phyloP scores from a whole-genome alignment of 805 yeast species.

The Starmerella ratchasimensis region DNA sequence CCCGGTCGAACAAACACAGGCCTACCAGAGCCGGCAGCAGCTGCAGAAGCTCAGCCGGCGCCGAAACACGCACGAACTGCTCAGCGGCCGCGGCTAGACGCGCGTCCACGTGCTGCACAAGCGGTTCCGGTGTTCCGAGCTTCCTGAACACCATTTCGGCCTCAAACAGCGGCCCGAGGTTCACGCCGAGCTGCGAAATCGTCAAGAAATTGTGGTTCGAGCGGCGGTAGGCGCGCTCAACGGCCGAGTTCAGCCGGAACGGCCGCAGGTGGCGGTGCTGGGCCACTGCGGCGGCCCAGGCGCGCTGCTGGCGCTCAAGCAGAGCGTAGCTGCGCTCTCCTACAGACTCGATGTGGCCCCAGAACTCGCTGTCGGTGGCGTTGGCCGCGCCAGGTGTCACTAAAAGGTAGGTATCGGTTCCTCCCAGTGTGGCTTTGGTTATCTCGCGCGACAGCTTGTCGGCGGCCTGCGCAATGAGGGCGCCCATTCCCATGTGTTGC shows the following conservation, averaged over 20 bases:
- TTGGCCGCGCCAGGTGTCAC: too few species aligned
- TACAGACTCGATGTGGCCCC: conserved; percentile 32
- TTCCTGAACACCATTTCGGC: conserved; percentile 69
- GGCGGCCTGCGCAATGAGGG: conserved; percentile 57
- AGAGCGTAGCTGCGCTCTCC: conserved; percentile 46
- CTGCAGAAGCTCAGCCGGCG: conserved; percentile 24
- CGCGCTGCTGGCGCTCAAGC: conserved; percentile 40
- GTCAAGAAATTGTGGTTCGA: conserved; percentile 35
- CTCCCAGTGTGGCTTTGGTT: conserved; percentile 47
- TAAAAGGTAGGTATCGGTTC: not conserved
- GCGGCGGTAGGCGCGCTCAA: conserved; percentile 64
- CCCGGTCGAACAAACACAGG: conserved; percentile 62
- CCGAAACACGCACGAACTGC: conserved; percentile 45
- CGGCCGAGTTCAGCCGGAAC: conserved; percentile 71
- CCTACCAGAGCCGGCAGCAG: conserved; percentile 46
- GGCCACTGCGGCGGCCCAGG: conserved; percentile 42
- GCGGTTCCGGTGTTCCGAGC: conserved; percentile 47
- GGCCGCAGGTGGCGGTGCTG: conserved; percentile 34
- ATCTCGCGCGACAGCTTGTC: conserved; percentile 64
- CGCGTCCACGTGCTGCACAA: conserved; percentile 49
- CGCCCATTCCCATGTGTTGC: conserved; percentile 58
- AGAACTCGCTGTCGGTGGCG: conserved; percentile 20
- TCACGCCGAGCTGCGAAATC: conserved; percentile 36
- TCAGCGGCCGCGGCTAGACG: conserved; percentile 55
- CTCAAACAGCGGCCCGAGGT: conserved; percentile 65